These are phyloP conservation scores for Esteya vermicola DNA, from an alignment of 2,329 filamentous ascomycete genomes.

Conservation along the genomic window DNA sequence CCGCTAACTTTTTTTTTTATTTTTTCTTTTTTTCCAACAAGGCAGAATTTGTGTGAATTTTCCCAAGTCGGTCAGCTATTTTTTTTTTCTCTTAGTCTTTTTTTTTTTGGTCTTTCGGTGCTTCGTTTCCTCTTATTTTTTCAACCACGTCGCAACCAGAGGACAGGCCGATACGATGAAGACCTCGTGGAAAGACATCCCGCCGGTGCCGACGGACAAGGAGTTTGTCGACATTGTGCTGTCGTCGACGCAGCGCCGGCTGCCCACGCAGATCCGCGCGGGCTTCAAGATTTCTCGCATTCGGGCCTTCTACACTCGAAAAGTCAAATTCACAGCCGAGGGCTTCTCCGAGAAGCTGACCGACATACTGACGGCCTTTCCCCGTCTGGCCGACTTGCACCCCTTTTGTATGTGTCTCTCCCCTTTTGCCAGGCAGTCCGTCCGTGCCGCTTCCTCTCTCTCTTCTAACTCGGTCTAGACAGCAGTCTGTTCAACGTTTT, in stretches of 20 bases:
- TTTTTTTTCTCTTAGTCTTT: neutral
- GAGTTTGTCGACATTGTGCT: slow-evolving; percentile 98
- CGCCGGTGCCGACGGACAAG: slow-evolving; percentile 78
- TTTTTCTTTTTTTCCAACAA: slow-evolving; percentile 2
- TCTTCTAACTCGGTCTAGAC: slow-evolving; percentile 12
- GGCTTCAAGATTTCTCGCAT: slow-evolving; percentile 96
- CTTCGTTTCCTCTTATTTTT: neutral
- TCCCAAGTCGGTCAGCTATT: neutral
- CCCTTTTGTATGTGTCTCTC: slow-evolving; percentile 56
- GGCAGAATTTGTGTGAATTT: slow-evolving; percentile 4
- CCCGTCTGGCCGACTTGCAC: slow-evolving; percentile 84
- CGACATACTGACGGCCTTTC: slow-evolving; percentile 84
- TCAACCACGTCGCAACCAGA: neutral
- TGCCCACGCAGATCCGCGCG: slow-evolving; percentile 79
- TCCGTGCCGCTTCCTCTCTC: neutral
- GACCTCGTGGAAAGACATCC: slow-evolving; percentile 52
- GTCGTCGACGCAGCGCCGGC: slow-evolving; percentile 77
- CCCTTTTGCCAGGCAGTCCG: slow-evolving; percentile 46
- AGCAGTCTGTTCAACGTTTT: slow-evolving; percentile 88
- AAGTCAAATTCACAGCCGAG: slow-evolving; percentile 96
- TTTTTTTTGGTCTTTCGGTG: neutral
- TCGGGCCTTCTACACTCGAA: slow-evolving; percentile 83
- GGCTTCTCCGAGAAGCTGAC: slow-evolving; percentile 72
- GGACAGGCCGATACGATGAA: slow-evolving; percentile 8
- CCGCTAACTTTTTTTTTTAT: slow-evolving; percentile 4